Evolutionary conservation across 208 protist species (phyloP).

Genomic region (Trypanosoma conorhini): DNA sequence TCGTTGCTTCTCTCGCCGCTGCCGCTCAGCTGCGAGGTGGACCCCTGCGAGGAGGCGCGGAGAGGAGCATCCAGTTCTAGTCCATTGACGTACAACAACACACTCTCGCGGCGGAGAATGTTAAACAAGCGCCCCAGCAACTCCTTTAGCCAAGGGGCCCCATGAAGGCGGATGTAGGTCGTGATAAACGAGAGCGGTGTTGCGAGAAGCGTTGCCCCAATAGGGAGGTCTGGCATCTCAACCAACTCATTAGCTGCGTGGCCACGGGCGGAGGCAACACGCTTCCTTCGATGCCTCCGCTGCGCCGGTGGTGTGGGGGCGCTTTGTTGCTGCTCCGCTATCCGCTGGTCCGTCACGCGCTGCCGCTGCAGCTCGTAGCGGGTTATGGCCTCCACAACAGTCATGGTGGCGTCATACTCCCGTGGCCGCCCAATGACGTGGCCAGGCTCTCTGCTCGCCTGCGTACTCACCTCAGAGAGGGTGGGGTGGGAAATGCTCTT

Average conservation of each 20-base stretch:
- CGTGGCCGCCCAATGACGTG: slow-evolving; percentile 42
- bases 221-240: not conserved
- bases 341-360: slow-evolving; percentile 14
- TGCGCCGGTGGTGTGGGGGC: not conserved
- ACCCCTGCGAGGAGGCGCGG: not conserved
- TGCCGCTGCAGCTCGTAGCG: slow-evolving; percentile 40
- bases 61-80: slow-evolving; percentile 49
- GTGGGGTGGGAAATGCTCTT: not conserved
- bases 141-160: slow-evolving; percentile 77
- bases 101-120: slow-evolving; percentile 72
- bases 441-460: slow-evolving; percentile 9
- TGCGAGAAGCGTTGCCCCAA: slow-evolving; percentile 42
- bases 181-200: slow-evolving; percentile 72
- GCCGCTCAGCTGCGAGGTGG: slow-evolving; percentile 3
- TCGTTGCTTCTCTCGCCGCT: slow-evolving; percentile 14
- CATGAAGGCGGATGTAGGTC: slow-evolving; percentile 85
- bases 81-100: slow-evolving; percentile 86
- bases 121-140: slow-evolving; percentile 75
- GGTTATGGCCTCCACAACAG: slow-evolving; percentile 55
- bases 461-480: not conserved
- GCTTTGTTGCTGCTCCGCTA: slow-evolving; percentile 9
- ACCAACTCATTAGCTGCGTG: not conserved
- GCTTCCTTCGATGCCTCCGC: slow-evolving; percentile 8
- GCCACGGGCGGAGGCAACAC: not conserved
- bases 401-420: slow-evolving; percentile 36